Conservation (phyloP, 2,329 filamentous ascomycete species). For the Xylariales sp. region DNA sequence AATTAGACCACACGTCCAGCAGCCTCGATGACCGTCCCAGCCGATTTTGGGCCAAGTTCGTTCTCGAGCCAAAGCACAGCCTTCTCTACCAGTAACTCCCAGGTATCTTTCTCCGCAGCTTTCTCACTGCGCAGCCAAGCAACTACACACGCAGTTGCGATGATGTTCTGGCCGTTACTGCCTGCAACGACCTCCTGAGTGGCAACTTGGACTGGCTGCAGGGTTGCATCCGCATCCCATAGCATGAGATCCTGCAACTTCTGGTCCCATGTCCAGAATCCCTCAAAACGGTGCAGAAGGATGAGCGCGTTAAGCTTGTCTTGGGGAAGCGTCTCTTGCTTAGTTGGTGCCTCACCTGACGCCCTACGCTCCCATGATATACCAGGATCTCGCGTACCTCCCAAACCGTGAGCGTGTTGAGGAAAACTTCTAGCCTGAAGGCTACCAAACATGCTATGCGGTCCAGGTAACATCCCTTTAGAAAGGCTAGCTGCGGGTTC, state of each 20-base stretch:
- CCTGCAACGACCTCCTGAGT: constrained; percentile 1
- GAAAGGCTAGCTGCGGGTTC: too few species aligned
- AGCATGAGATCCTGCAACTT: constrained; percentile 25
- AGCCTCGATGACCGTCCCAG: too few species aligned
- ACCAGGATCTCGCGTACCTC: background rate
- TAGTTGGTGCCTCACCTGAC: background rate
- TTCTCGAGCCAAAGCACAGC: constrained; percentile 45
- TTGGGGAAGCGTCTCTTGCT: background rate
- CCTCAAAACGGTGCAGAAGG: constrained; percentile 50
- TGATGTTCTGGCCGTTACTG: constrained; percentile 16
- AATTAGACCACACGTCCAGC: too few species aligned
- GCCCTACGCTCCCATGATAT: background rate
- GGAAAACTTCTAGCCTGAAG: too few species aligned
- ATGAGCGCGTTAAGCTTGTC: constrained; percentile 42
- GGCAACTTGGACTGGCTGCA: background rate
- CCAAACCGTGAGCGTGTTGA: too few species aligned
- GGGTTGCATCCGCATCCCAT: constrained; percentile 9
- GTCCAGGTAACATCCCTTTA: too few species aligned
- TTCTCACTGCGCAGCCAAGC: constrained; percentile 44
- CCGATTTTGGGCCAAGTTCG: too few species aligned
- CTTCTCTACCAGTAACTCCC: constrained; percentile 62
- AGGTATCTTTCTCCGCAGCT: constrained; percentile 44
- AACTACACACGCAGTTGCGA: constrained; percentile 37
- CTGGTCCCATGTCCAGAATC: constrained; percentile 41
- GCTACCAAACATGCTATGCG: too few species aligned